A percentile compares a stretch with the other conserved stretches of the same genome.
phyloP scores from a whole-genome alignment of 371 early-diverging fungal species.

The Gilbertella persicaria region DNA sequence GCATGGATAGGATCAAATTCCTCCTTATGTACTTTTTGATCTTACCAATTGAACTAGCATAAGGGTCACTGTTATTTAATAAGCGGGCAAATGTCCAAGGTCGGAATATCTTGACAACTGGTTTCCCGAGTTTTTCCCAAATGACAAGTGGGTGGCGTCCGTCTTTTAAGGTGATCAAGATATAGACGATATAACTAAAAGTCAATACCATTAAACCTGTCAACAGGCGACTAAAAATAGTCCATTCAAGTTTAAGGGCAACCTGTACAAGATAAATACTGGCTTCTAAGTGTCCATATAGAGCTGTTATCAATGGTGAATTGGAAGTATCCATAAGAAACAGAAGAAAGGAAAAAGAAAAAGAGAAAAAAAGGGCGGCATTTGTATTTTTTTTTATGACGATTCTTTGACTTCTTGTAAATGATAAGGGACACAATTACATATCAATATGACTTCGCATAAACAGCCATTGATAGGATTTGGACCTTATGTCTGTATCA shows the following conservation, averaged over 20 bases:
- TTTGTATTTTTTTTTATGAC: background rate
- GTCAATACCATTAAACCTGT: slow-evolving; percentile 43
- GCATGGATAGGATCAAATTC: background rate
- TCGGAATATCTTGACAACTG: slow-evolving; percentile 45
- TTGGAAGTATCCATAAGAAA: no score
- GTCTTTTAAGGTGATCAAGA: slow-evolving; percentile 38
- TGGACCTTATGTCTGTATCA: slow-evolving; percentile 15
- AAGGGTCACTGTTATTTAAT: slow-evolving; percentile 41
- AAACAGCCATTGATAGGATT: slow-evolving; percentile 39
- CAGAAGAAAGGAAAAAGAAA: no score
- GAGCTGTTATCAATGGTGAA: slow-evolving; percentile 27
- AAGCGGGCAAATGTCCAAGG: slow-evolving; percentile 42
- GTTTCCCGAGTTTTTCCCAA: slow-evolving; percentile 50
- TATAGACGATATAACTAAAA: slow-evolving; percentile 35
- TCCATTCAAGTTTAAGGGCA: slow-evolving; percentile 49
- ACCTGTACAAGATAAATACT: slow-evolving; percentile 34
- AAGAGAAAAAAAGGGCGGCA: background rate
- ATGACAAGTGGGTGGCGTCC: slow-evolving; percentile 42
- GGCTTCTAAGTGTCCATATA: slow-evolving; percentile 42
- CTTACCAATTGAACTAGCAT: slow-evolving; percentile 46
- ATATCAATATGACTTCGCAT: slow-evolving; percentile 28
- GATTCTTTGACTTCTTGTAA: slow-evolving; percentile 21
- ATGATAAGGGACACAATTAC: slow-evolving; percentile 31
- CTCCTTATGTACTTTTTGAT: background rate
- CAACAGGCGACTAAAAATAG: slow-evolving; percentile 47